phyloP scores from a whole-genome alignment of 2,329 filamentous ascomycete genomes.

The Talaromyces sp. region DNA sequence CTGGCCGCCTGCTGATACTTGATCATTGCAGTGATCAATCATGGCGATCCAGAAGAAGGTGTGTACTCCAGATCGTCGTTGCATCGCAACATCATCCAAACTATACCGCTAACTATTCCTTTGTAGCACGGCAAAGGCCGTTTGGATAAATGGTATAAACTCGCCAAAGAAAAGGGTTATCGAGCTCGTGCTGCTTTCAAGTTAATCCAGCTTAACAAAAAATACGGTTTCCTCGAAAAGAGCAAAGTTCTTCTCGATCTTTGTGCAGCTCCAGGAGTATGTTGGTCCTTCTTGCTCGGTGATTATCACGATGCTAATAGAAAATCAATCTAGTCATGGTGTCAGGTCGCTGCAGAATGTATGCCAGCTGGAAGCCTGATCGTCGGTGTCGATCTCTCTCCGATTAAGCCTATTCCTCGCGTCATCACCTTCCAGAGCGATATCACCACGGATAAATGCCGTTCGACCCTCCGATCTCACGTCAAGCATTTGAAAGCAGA shows the following conservation, averaged over 20 bases:
- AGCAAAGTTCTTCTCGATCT: constrained; percentile 95
- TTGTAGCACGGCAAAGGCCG: constrained; percentile 83
- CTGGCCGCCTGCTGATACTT: not conserved
- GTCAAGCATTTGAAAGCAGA: constrained; percentile 96
- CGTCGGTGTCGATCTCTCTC: constrained; percentile 86
- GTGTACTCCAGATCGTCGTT: constrained; percentile 11
- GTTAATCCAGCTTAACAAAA: constrained; percentile 96
- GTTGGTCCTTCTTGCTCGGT: constrained; percentile 27
- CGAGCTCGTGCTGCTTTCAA: constrained; percentile 95
- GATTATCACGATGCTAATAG: constrained; percentile 19
- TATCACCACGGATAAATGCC: constrained; percentile 95
- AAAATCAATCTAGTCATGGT: constrained; percentile 67
- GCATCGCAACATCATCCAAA: not conserved
- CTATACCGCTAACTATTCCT: constrained; percentile 22
- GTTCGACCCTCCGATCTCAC: constrained; percentile 80
- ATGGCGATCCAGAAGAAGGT: constrained; percentile 98
- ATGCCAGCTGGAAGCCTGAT: constrained; percentile 91
- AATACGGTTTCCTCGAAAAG: constrained; percentile 96
- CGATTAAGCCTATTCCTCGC: constrained; percentile 91
- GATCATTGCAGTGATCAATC: constrained; percentile 16
- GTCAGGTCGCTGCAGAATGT: constrained; percentile 89
- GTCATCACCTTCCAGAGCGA: constrained; percentile 96
- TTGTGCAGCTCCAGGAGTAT: constrained; percentile 87
- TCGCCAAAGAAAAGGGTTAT: constrained; percentile 98
- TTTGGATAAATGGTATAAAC: constrained; percentile 97